Conservation (phyloP, 257 asterid genomes). For the Linaria vulgaris region DNA sequence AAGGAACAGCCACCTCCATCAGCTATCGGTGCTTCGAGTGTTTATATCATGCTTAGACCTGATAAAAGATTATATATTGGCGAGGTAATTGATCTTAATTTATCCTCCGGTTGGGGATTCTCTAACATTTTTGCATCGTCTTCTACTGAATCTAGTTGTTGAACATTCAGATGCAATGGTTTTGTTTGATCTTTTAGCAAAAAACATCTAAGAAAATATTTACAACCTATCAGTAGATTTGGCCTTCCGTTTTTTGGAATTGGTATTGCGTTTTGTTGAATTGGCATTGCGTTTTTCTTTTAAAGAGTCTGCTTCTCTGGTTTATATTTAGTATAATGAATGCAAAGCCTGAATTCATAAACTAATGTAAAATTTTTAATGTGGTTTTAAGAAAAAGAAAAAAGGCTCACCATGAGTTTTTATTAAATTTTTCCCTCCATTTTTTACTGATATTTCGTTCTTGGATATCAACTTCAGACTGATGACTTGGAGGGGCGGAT, state of each 20-base stretch:
- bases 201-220: neutral
- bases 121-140: neutral
- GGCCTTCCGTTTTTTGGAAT: no score
- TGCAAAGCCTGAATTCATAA: no score
- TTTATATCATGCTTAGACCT: conserved; percentile 75
- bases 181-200: neutral
- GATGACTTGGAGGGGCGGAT: conserved; percentile 92
- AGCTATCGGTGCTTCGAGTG: conserved; percentile 81
- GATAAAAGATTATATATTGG: conserved; percentile 77
- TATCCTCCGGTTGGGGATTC: neutral
- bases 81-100: conserved; percentile 53
- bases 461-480: conserved; percentile 41
- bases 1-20: conserved; percentile 96
- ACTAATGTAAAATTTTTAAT: no score
- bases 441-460: neutral
- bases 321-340: no score
- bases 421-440: neutral
- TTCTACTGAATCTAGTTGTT: neutral
- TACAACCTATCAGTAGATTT: no score
- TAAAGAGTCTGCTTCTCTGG: no score
- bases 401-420: neutral
- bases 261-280: no score
- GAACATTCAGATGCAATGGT: neutral
- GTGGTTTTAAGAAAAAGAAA: no score
- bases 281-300: no score